Conservation (phyloP, 306 rosid species). For the Castanopsis chinensis region DNA sequence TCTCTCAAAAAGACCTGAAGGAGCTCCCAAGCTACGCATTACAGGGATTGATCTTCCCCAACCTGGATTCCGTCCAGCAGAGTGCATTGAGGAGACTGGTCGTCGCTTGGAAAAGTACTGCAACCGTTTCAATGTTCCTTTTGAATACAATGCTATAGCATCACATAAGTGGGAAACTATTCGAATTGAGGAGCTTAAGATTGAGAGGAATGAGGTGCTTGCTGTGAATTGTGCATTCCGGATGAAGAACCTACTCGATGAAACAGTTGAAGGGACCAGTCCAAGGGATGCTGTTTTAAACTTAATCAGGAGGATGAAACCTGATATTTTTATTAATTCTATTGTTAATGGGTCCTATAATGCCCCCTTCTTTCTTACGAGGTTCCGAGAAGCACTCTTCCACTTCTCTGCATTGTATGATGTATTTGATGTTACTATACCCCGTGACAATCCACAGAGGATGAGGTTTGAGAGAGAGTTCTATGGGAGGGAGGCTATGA, state of each 20-base stretch:
- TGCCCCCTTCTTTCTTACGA: neutral
- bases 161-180: constrained; percentile 5
- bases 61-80: constrained; percentile 79
- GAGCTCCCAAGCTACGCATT: constrained; percentile 44
- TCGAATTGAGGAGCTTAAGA: constrained; percentile 6
- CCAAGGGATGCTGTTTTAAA: neutral
- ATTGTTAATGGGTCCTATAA: neutral
- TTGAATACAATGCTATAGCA: constrained; percentile 47
- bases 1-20: constrained; percentile 47
- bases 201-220: neutral
- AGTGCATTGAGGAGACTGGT: constrained; percentile 73
- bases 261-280: neutral
- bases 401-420: neutral
- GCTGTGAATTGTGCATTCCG: neutral
- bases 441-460: neutral
- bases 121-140: constrained; percentile 65
- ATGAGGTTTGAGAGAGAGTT: neutral
- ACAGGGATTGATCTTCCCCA: constrained; percentile 85
- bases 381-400: constrained; percentile 1
- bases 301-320: constrained; percentile 1
- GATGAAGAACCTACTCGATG: neutral
- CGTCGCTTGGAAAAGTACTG: constrained; percentile 48
- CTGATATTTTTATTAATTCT: neutral
- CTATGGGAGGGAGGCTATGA: neutral
- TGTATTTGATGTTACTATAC: neutral